Evolutionary conservation across 2,329 filamentous ascomycete species (phyloP).

Genomic region (Talaromyces sp.): DNA sequence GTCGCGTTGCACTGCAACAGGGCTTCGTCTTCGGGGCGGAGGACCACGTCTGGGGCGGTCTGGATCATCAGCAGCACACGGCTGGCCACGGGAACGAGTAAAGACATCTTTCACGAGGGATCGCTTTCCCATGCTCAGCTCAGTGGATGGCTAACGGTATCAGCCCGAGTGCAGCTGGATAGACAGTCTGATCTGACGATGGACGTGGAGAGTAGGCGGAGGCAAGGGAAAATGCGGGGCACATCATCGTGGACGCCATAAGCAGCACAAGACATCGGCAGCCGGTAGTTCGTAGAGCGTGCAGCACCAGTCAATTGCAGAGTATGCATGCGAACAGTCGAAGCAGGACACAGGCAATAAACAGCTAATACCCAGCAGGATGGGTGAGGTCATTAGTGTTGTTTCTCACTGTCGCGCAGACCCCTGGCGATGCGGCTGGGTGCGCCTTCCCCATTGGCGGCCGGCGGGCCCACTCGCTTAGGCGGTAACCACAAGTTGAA

Average conservation of each 20-base stretch:
- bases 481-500: constrained; percentile 15
- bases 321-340: not conserved
- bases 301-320: not conserved
- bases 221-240: constrained; percentile 11
- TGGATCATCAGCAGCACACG: not conserved
- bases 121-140: constrained; percentile 11
- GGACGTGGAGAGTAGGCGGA: not conserved
- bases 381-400: not conserved
- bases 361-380: too few species aligned
- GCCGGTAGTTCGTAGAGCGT: not conserved
- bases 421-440: constrained; percentile 16
- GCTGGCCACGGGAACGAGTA: constrained; percentile 1
- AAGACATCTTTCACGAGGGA: constrained; percentile 2
- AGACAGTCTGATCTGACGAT: not conserved
- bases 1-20: not conserved
- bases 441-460: constrained; percentile 15
- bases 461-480: constrained; percentile 13
- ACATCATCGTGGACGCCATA: constrained; percentile 1
- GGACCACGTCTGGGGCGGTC: constrained; percentile 7
- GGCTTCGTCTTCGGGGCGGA: constrained; percentile 6
- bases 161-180: not conserved
- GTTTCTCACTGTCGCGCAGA: constrained; percentile 7
- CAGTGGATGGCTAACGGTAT: not conserved
- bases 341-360: not conserved
- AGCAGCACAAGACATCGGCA: not conserved